phyloP scores from a whole-genome alignment of 2,329 filamentous ascomycete genomes.

The Fusarium xylarioides region DNA sequence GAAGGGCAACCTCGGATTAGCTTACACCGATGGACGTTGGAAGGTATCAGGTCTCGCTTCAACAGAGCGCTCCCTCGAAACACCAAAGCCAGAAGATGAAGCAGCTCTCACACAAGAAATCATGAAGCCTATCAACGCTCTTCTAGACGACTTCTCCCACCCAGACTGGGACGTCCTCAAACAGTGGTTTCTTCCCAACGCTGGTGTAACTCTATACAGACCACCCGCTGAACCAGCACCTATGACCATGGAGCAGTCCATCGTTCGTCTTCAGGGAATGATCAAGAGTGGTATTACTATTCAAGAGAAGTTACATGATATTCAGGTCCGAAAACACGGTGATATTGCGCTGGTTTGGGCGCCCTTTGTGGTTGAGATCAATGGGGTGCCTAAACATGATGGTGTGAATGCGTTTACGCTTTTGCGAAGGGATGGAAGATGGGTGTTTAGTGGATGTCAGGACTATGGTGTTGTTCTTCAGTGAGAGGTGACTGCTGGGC shows the following conservation, averaged over 20 bases:
- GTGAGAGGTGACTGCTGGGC: background rate
- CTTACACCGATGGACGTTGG: background rate
- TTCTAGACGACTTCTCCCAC: conserved; percentile 10
- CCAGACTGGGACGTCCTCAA: conserved; percentile 12
- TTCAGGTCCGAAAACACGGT: background rate
- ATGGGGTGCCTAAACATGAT: background rate
- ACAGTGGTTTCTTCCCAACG: conserved; percentile 8
- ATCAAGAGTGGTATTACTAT: background rate
- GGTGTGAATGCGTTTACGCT: conserved; percentile 9
- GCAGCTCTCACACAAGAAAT: background rate
- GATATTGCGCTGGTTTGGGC: conserved; percentile 22
- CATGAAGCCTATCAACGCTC: conserved; percentile 10
- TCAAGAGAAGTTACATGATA: conserved; percentile 6
- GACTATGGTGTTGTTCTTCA: background rate
- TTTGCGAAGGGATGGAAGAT: background rate
- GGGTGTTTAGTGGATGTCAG: conserved; percentile 15
- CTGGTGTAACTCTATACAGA: conserved; percentile 1
- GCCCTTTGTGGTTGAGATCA: conserved; percentile 20
- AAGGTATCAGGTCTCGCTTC: conserved; percentile 7
- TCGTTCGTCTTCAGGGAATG: conserved; percentile 8
- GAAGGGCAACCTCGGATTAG: conserved; percentile 6
- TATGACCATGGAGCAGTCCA: conserved; percentile 25
- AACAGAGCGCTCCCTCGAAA: background rate
- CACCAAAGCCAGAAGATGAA: background rate
- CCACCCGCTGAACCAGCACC: background rate